Evolutionary conservation across 2,329 filamentous ascomycete species (phyloP), one percentile per base, ranked within the genome.

Genomic region (Penicillium sp.): DNA sequence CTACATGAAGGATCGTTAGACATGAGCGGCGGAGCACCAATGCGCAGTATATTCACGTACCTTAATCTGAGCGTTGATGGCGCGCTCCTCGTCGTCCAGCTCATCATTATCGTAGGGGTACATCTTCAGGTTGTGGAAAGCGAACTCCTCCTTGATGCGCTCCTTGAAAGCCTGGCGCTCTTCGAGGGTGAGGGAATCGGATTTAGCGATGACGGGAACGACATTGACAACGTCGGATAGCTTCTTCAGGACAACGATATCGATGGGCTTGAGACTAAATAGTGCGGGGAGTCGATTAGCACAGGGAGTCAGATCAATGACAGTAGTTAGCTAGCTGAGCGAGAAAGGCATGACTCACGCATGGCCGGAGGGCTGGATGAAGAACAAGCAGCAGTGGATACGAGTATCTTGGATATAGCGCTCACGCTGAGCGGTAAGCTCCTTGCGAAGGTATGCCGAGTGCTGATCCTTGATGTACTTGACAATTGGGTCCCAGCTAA

Each of bases 391-490:
- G 89, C 93, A 97, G 85, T 99, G 95, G 76, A 99, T 97, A 75
- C 95, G 91, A 70, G 95, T 99, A 81, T 99, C 95, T 84, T 97
- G 94, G 71, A 99, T 97, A 81, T 99, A 99, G 75, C 95, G 90
- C 83, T 99, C 95, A 82, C 95, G 92, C 85, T 99, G 95, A 70
- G 95, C 95, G 58, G 95, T 98, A 75, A 99, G 92, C 82, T 99
- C 95, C 87, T 99, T 99, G 81, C 95, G 92, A 72, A 99, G 88
- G 84, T 98, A 99, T 74, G 95, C 94, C 56, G 93, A 97, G 85
- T 99, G 95, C 85, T 99, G 95, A 82, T 99, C 95, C 87, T 99
- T 99, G 87, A 99, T 99, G 83, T 99, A 99, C 85, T 99, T 99
- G 85, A 99, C 94, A 79, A 99, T 99, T 66, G 95, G 95, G 78